phyloP scores from a whole-genome alignment of 2,329 filamentous ascomycete genomes.

The Pseudogymnoascus sp. region DNA sequence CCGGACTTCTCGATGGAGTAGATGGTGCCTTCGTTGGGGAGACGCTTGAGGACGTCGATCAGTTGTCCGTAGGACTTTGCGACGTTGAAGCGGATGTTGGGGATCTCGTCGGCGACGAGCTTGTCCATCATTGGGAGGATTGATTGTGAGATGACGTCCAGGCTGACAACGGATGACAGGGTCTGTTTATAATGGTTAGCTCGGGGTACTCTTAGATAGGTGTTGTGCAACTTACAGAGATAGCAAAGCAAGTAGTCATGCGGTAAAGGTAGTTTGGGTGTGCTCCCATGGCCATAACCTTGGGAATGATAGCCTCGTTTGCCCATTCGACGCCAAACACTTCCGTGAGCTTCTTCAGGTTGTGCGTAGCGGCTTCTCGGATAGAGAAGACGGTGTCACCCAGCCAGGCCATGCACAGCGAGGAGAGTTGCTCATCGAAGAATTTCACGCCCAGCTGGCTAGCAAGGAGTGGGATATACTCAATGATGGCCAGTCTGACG shows the following conservation, averaged over 20 bases:
- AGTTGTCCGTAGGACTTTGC: conserved; percentile 93
- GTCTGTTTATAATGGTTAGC: conserved; percentile 52
- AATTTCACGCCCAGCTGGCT: conserved; percentile 95
- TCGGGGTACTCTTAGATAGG: background rate
- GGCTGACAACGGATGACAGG: conserved; percentile 82
- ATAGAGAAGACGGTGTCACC: conserved; percentile 99
- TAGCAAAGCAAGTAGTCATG: conserved; percentile 99
- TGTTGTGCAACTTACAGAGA: conserved; percentile 64
- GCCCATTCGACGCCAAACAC: conserved; percentile 99
- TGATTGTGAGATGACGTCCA: conserved; percentile 86
- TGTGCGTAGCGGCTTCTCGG: conserved; percentile 91
- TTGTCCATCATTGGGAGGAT: conserved; percentile 95
- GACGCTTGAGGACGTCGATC: conserved; percentile 82
- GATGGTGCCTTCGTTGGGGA: conserved; percentile 83
- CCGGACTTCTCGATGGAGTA: conserved; percentile 77
- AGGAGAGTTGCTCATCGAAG: conserved; percentile 95
- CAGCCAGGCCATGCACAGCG: conserved; percentile 96
- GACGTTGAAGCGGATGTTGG: conserved; percentile 99
- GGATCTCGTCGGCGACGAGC: conserved; percentile 88
- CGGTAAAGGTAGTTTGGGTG: conserved; percentile 98
- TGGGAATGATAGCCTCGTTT: conserved; percentile 92
- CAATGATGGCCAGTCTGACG: conserved; percentile 94
- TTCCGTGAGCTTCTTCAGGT: conserved; percentile 96
- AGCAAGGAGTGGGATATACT: conserved; percentile 94
- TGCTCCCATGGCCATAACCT: conserved; percentile 96